Evolutionary conservation across 495 filamentous ascomycete species (phyloP).

Genomic region (Trichoderma asperelloides): DNA sequence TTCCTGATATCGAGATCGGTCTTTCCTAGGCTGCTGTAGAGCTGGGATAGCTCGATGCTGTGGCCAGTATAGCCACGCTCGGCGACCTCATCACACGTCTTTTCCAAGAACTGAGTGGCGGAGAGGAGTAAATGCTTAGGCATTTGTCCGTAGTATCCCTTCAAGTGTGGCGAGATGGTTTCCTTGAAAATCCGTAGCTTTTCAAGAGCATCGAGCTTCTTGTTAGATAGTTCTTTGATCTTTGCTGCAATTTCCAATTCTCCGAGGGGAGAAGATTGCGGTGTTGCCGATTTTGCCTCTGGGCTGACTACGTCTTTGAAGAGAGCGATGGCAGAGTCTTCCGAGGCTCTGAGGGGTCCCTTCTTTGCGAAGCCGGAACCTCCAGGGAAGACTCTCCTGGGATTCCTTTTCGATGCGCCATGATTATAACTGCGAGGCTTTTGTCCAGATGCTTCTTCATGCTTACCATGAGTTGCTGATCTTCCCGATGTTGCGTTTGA

Average conservation of each 20-base stretch:
- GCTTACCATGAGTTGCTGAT: neutral
- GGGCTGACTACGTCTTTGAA: slow-evolving; percentile 9
- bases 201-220: neutral
- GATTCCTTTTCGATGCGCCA: neutral
- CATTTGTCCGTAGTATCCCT: neutral
- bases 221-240: neutral
- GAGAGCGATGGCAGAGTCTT: slow-evolving; percentile 5
- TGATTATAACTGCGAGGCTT: neutral
- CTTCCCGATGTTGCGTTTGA: neutral
- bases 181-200: neutral
- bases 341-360: neutral
- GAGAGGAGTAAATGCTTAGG: neutral
- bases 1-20: neutral
- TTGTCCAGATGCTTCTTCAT: neutral
- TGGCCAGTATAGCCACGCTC: slow-evolving; percentile 12
- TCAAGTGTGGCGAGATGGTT: neutral
- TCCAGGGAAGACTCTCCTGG: neutral
- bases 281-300: neutral
- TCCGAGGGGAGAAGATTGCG: neutral
- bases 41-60: neutral
- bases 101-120: slow-evolving; percentile 14
- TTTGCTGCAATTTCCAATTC: slow-evolving; percentile 2
- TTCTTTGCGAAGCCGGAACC: neutral
- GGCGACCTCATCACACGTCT: slow-evolving; percentile 25
- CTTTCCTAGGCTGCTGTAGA: neutral